Evolutionary conservation across 2,329 filamentous ascomycete species (phyloP).

Genomic region (Ophiosphaerella korrae): DNA sequence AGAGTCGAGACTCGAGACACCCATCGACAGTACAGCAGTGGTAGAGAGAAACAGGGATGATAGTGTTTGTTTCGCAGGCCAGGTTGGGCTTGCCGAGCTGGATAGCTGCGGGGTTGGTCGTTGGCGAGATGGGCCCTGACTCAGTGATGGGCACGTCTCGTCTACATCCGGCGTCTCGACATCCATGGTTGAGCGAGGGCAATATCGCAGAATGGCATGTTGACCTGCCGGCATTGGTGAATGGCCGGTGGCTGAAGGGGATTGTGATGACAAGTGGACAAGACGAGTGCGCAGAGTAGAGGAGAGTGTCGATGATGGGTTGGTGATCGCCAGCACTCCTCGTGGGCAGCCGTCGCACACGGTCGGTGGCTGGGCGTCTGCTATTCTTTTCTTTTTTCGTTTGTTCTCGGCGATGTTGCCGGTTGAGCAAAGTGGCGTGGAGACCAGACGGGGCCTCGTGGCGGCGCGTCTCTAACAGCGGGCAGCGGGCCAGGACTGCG

Average conservation of each 20-base stretch:
- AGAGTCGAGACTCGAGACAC: neutral
- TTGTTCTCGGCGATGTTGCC: constrained; percentile 22
- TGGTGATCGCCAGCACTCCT: neutral
- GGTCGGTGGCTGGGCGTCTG: too few species aligned
- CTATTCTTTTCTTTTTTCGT: neutral
- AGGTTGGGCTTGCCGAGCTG: too few species aligned
- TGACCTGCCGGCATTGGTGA: neutral
- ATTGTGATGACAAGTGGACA: too few species aligned
- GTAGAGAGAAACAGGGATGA: too few species aligned
- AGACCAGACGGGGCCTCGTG: constrained; percentile 23
- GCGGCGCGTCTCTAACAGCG: constrained; percentile 27
- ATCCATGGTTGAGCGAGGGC: too few species aligned
- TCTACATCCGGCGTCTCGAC: too few species aligned
- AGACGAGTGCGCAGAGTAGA: neutral
- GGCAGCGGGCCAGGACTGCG: constrained; percentile 18
- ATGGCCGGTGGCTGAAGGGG: neutral
- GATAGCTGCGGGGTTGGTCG: too few species aligned
- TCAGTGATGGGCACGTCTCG: too few species aligned
- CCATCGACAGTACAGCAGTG: too few species aligned
- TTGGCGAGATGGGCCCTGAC: too few species aligned
- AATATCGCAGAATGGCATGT: neutral
- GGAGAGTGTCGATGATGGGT: too few species aligned
- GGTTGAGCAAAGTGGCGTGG: constrained; percentile 20
- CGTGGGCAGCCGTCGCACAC: neutral
- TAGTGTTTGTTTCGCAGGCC: too few species aligned